Conservation (phyloP, 306 rosid genomes). For the Vachellia pachyceras region DNA sequence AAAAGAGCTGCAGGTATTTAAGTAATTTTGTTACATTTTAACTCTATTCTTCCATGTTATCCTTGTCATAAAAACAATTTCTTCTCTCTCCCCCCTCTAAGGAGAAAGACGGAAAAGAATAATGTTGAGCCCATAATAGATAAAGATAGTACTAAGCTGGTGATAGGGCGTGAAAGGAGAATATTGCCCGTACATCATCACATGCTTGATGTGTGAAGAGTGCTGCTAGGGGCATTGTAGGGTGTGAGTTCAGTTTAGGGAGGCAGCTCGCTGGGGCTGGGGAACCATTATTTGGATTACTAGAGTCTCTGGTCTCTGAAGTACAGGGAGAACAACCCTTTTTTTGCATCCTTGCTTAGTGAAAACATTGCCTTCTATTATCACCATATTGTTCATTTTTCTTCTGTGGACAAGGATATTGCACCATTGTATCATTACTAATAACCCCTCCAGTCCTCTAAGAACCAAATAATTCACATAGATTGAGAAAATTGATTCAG, state of each 20-base stretch:
- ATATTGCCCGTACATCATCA: not conserved
- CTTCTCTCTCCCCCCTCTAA: not conserved
- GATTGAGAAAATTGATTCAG: no score
- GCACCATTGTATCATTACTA: not conserved
- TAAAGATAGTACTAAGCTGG: not conserved
- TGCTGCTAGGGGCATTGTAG: not conserved
- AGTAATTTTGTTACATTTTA: not conserved
- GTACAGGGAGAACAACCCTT: not conserved
- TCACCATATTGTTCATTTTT: not conserved
- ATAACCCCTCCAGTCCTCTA: not conserved
- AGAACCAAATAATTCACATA: no score
- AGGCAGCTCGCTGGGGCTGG: not conserved
- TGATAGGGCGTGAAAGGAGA: not conserved
- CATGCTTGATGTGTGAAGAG: not conserved
- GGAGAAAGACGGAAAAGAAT: not conserved
- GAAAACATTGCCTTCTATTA: not conserved
- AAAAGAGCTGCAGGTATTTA: not conserved
- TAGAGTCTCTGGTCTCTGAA: not conserved
- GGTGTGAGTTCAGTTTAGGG: not conserved
- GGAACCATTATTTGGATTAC: not conserved
- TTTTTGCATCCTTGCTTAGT: not conserved
- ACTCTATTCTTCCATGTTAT: constrained; percentile 8
- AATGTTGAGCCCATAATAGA: not conserved
- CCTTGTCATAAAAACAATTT: not conserved
- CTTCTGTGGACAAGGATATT: not conserved